Base-by-base conservation (phyloP, 2,329 filamentous ascomycete species). In the Madurella mycetomatis region DNA sequence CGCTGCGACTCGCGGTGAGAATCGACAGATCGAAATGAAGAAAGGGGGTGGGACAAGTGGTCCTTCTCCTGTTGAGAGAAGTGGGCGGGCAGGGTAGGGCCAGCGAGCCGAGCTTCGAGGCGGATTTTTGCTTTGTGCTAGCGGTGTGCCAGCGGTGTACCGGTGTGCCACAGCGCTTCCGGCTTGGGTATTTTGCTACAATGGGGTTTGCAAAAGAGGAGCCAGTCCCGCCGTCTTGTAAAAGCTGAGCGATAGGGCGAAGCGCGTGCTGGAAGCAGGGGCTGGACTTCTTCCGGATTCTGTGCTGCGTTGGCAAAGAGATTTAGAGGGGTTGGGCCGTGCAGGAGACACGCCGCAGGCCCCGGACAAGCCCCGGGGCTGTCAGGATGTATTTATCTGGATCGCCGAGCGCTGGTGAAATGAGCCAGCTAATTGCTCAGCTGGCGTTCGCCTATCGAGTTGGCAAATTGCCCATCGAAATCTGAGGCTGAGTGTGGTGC, bases 241-340 rank as follows among this genome's bases (percentile, higher is more conserved):
- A 41, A 50, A 40, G 30, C 15, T n/a, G 49, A 19, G 49, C 41
- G 48, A 40, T 44, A 47, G 49, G 49, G 18, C 41, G 11, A n/a
- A n/a, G 19, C 46, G 37, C 30, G 42, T 31, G 31, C 42, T 34
- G 49, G 40, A 34, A 18, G 50, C 49, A 48, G 45, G 49, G 49
- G 44, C 15, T 39, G 41, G 46, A 45, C 13, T 37, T 37, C 34
- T 37, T 56, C 41, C 18, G 25, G 52, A 9, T 50, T 46, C 44
- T 48, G 25, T n/a, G 44, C 54, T 56, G 54, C 47, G 52, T 44
- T 55, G 55, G 53, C 52, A 55, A 30, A 44, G 17, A 9, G 47
- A 49, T 54, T 54, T 50, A 54, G 59, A 60, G 56, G 59, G 59
- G 59, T 57, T 60, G 56, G 59, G 58, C 44, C 56, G 37, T 51